phyloP scores from a whole-genome alignment of 2,329 filamentous ascomycete genomes.

The Aurifilum marmelostoma region DNA sequence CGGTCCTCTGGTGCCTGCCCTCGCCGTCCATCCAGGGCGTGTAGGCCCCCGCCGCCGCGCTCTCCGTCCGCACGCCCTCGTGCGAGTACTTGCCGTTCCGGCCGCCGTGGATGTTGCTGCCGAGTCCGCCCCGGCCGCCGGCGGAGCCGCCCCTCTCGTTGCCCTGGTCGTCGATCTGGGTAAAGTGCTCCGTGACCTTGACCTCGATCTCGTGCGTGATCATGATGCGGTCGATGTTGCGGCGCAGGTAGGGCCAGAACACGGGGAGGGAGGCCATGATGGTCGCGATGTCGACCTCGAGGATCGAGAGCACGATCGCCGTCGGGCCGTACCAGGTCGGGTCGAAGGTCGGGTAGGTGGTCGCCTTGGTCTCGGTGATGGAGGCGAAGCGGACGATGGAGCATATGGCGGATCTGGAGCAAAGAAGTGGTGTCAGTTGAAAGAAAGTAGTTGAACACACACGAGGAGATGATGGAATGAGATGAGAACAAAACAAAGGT shows the following conservation, averaged over 20 bases:
- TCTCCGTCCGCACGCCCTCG: neutral
- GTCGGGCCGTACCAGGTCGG: conserved; percentile 36
- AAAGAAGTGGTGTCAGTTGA: neutral
- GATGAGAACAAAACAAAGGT: neutral
- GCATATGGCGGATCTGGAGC: conserved; percentile 32
- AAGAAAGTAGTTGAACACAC: too few species aligned
- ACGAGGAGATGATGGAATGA: too few species aligned
- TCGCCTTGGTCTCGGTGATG: conserved; percentile 31
- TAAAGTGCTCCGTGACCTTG: conserved; percentile 27
- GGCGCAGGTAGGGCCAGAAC: conserved; percentile 37
- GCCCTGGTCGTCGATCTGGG: conserved; percentile 21
- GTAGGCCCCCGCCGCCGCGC: neutral
- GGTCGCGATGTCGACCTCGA: conserved; percentile 37
- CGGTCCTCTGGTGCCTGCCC: neutral
- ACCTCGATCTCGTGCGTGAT: conserved; percentile 36
- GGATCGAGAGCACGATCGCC: conserved; percentile 33
- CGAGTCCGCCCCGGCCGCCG: too few species aligned
- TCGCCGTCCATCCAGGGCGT: conserved; percentile 13
- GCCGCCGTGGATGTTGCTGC: too few species aligned
- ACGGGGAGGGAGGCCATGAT: conserved; percentile 36
- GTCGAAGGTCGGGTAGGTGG: conserved; percentile 33
- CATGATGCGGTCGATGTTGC: conserved; percentile 34
- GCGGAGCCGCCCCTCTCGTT: neutral
- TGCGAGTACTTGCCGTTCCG: neutral
- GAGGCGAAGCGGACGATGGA: conserved; percentile 34